Conservation (phyloP, 495 filamentous ascomycete species). For the Lasiosphaeriaceae sp. region DNA sequence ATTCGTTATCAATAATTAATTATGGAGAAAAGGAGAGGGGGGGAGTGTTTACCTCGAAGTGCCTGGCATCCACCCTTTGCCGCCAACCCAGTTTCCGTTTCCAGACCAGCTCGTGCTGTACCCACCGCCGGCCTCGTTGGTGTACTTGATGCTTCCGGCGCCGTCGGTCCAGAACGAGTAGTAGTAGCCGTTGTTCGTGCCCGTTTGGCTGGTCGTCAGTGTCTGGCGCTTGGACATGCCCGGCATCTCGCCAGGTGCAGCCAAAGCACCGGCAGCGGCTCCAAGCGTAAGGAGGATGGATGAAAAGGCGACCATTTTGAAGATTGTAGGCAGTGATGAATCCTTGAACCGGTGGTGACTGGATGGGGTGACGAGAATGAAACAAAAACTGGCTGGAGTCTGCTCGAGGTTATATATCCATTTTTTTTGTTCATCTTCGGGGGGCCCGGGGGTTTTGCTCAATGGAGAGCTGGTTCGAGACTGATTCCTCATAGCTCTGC, state of each 20-base stretch:
- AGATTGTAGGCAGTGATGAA: background rate
- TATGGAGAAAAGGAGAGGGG: background rate
- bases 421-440: too few species aligned
- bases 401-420: too few species aligned
- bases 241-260: constrained; percentile 38
- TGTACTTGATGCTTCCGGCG: constrained; percentile 49
- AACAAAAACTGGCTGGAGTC: too few species aligned
- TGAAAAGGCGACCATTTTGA: constrained; percentile 45
- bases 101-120: constrained; percentile 54
- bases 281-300: constrained; percentile 38
- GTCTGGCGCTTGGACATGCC: constrained; percentile 36
- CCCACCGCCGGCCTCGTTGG: constrained; percentile 50
- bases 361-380: too few species aligned
- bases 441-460: too few species aligned
- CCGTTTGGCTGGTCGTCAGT: constrained; percentile 36
- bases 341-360: constrained; percentile 1
- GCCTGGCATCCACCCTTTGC: constrained; percentile 61
- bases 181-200: constrained; percentile 57
- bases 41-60: constrained; percentile 10
- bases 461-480: too few species aligned
- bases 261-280: constrained; percentile 32
- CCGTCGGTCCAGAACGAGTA: constrained; percentile 63
- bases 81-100: constrained; percentile 57
- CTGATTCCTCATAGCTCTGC: too few species aligned
- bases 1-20: background rate